Percentiles rank a stretch among this genome's conserved stretches.
Conservation (phyloP, 1,139 yeast genomes). For the Wickerhamomyces sp. region DNA sequence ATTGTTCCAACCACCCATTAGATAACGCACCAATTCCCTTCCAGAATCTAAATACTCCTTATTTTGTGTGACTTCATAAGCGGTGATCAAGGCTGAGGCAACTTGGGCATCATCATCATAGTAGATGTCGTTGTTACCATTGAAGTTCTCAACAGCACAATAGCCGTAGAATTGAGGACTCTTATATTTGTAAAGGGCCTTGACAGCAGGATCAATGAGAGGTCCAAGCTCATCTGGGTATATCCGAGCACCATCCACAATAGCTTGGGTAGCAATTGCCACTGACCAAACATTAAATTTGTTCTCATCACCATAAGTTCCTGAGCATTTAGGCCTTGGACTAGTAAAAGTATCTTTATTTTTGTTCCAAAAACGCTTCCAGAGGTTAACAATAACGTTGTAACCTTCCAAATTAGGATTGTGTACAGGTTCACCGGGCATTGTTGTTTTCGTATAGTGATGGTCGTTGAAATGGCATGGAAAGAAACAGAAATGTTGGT, state of each 20-base stretch:
- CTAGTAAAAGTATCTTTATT: conserved; percentile 40
- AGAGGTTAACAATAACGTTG: conserved; percentile 38
- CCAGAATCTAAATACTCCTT: conserved; percentile 51
- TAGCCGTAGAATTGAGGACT: conserved; percentile 47
- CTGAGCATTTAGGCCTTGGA: conserved; percentile 29
- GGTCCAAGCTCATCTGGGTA: conserved; percentile 56
- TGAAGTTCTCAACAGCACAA: conserved; percentile 54
- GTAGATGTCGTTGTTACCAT: conserved; percentile 59
- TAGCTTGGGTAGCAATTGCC: conserved; percentile 58
- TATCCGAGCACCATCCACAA: conserved; percentile 57
- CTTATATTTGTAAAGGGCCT: conserved; percentile 49
- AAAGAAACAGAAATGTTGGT: neutral
- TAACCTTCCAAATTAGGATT: conserved; percentile 43
- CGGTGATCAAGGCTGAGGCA: conserved; percentile 61
- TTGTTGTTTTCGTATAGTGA: neutral
- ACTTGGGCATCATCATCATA: conserved; percentile 79
- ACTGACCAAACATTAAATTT: conserved; percentile 66
- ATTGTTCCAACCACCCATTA: conserved; percentile 65
- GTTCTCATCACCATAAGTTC: conserved; percentile 49
- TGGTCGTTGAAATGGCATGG: neutral
- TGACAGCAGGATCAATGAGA: conserved; percentile 49
- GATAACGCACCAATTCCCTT: conserved; percentile 53
- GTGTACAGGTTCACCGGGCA: conserved; percentile 7
- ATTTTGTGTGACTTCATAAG: conserved; percentile 65
- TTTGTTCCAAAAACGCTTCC: conserved; percentile 46